phyloP scores from a whole-genome alignment of 805 yeast genomes.

The Kurtzmaniella cleridarum region DNA sequence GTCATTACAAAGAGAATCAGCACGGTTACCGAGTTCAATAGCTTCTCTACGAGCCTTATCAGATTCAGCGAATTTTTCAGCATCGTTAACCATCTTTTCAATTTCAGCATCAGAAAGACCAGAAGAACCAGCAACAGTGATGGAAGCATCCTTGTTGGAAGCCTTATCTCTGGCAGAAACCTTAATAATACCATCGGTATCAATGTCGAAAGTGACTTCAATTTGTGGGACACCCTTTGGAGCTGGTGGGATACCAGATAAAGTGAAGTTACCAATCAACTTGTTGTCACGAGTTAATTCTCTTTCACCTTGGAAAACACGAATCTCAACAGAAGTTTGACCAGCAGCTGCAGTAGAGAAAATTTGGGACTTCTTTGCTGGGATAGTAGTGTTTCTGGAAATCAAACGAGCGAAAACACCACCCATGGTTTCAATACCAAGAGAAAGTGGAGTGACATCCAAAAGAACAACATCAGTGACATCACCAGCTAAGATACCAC shows the following conservation, averaged over 20 bases:
- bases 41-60: slow-evolving; percentile 84
- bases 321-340: slow-evolving; percentile 93
- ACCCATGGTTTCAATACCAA: slow-evolving; percentile 97
- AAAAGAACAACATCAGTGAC: slow-evolving; percentile 85
- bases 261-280: slow-evolving; percentile 93
- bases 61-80: slow-evolving; percentile 82
- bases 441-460: slow-evolving; percentile 84
- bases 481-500: slow-evolving; percentile 93
- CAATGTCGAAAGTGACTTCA: slow-evolving; percentile 93
- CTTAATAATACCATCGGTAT: slow-evolving; percentile 96
- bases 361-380: slow-evolving; percentile 93
- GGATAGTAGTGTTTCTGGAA: slow-evolving; percentile 92
- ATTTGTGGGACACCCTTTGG: slow-evolving; percentile 94
- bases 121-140: slow-evolving; percentile 93
- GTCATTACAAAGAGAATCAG: slow-evolving; percentile 64
- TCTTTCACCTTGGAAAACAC: slow-evolving; percentile 99
- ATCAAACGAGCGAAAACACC: slow-evolving; percentile 93
- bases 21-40: slow-evolving; percentile 80
- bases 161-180: slow-evolving; percentile 93
- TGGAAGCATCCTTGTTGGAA: slow-evolving; percentile 88
- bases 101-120: slow-evolving; percentile 88
- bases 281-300: slow-evolving; percentile 97
- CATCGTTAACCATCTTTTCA: slow-evolving; percentile 86
- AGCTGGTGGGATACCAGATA: slow-evolving; percentile 92
- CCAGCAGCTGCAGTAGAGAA: slow-evolving; percentile 96